These are phyloP conservation scores for Cryptococcus jaspeensis DNA, from an alignment of 1,284 basidiomycete species.

Conservation along the genomic window DNA sequence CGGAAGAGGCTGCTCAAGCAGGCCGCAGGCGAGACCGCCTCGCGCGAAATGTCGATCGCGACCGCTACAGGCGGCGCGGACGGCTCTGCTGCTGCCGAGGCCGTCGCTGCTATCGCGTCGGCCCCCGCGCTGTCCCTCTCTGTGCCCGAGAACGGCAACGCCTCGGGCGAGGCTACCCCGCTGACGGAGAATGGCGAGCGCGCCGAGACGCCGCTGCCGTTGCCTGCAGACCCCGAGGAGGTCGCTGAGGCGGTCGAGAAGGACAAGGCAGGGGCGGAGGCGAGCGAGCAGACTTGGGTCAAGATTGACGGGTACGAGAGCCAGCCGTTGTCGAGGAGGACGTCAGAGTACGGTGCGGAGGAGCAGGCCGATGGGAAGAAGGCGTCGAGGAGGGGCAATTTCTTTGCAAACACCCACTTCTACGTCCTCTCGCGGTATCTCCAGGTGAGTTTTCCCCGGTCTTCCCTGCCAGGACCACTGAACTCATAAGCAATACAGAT, in stretches of 20 bases:
- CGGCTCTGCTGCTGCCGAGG: conserved; percentile 16
- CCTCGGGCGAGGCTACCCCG: conserved; percentile 33
- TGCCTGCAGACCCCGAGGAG: conserved; percentile 43
- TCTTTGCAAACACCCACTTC: conserved; percentile 91
- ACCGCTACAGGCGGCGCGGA: conserved; percentile 42
- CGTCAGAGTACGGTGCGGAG: conserved; percentile 11
- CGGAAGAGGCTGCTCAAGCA: conserved; percentile 74
- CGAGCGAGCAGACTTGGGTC: conserved; percentile 54
- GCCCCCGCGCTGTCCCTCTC: neutral
- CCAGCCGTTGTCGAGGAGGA: conserved; percentile 21
- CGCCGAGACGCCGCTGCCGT: conserved; percentile 38
- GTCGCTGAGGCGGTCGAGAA: conserved; percentile 50
- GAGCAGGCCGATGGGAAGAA: conserved; percentile 17
- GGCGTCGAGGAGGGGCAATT: conserved; percentile 54
- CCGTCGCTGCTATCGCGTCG: neutral
- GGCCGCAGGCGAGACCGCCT: conserved; percentile 57
- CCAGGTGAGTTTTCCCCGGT: conserved; percentile 70
- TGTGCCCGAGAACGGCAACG: conserved; percentile 3
- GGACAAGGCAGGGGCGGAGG: conserved; percentile 40
- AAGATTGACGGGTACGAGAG: conserved; percentile 47
- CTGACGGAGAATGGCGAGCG: conserved; percentile 31
- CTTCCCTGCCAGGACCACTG: no score
- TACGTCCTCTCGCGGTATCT: conserved; percentile 85
- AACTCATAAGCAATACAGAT: conserved; percentile 56
- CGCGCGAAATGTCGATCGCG: conserved; percentile 58